These are phyloP conservation scores for Aurinia saxatilis DNA, from an alignment of 345 rosid species.

Conservation along the genomic window DNA sequence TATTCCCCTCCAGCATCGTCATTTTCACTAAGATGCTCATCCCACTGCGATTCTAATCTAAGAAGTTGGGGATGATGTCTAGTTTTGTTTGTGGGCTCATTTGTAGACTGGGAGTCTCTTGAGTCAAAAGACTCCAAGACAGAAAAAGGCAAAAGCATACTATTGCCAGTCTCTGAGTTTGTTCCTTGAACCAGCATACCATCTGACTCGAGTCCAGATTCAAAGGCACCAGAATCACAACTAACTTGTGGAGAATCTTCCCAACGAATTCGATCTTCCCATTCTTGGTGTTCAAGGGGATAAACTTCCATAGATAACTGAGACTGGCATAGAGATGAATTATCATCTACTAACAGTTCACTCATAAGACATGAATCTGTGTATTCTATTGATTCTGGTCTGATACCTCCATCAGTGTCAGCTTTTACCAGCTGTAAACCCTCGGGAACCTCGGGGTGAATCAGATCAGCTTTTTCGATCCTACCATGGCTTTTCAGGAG, in stretches of 20 bases:
- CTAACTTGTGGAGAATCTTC: constrained; percentile 50
- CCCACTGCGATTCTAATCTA: constrained; percentile 61
- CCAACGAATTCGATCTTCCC: constrained; percentile 90
- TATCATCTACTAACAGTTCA: constrained; percentile 42
- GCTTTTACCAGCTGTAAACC: constrained; percentile 31
- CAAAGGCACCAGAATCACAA: constrained; percentile 37
- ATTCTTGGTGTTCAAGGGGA: constrained; percentile 85
- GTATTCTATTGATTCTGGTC: constrained; percentile 25
- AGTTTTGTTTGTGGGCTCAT: constrained; percentile 25
- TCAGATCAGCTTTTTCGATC: constrained; percentile 28
- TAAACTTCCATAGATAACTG: constrained; percentile 39
- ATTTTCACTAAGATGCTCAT: constrained; percentile 25
- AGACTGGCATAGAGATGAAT: constrained; percentile 44
- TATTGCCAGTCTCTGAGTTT: constrained; percentile 28
- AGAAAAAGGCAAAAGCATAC: constrained; percentile 26
- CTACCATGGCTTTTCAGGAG: constrained; percentile 52
- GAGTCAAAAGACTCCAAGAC: constrained; percentile 51
- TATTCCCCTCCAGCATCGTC: constrained; percentile 28
- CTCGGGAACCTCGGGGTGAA: constrained; percentile 42
- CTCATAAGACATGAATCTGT: constrained; percentile 49
- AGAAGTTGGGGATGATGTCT: constrained; percentile 79
- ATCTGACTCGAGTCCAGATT: constrained; percentile 32
- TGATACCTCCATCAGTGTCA: constrained; percentile 29
- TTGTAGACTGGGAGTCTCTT: constrained; percentile 24
- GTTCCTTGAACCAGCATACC: constrained; percentile 32